Conservation (phyloP, 2,329 filamentous ascomycete species). For the Coniochaeta prunicola region DNA sequence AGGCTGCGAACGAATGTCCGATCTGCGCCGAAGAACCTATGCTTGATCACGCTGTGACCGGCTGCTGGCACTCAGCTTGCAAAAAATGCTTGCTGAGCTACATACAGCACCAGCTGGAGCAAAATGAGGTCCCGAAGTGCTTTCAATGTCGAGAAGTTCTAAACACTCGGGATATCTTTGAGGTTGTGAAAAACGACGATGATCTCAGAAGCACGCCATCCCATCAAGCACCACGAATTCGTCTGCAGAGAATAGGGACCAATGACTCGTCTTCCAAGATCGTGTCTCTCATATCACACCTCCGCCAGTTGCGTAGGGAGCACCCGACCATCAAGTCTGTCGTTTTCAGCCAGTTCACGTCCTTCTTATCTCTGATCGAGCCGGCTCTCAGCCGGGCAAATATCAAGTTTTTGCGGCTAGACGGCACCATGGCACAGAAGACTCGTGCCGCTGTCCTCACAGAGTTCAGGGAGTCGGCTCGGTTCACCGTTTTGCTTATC, state of each 20-base stretch:
- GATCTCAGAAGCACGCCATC: slow-evolving; percentile 32
- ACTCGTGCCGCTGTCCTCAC: slow-evolving; percentile 69
- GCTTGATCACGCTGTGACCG: slow-evolving; percentile 88
- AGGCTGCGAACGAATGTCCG: slow-evolving; percentile 83
- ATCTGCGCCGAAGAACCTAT: slow-evolving; percentile 95
- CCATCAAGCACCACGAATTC: slow-evolving; percentile 44
- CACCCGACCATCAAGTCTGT: slow-evolving; percentile 75
- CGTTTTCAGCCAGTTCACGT: slow-evolving; percentile 96
- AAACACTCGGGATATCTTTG: slow-evolving; percentile 79
- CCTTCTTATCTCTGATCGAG: slow-evolving; percentile 86
- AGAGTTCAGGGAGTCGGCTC: slow-evolving; percentile 57
- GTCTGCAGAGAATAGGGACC: slow-evolving; percentile 51
- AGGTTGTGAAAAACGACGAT: slow-evolving; percentile 76
- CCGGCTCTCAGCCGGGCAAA: slow-evolving; percentile 66
- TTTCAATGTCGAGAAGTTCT: slow-evolving; percentile 86
- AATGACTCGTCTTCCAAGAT: slow-evolving; percentile 83
- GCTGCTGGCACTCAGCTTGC: slow-evolving; percentile 96
- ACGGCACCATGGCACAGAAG: slow-evolving; percentile 86
- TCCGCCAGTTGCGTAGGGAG: slow-evolving; percentile 60
- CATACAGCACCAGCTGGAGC: slow-evolving; percentile 78
- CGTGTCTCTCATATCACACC: slow-evolving; percentile 65
- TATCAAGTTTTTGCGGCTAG: slow-evolving; percentile 78
- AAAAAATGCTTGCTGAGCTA: slow-evolving; percentile 88
- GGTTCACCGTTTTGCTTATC: slow-evolving; percentile 70
- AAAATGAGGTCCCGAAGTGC: slow-evolving; percentile 69